Evolutionary conservation across 768 basidiomycete species (phyloP).

Genomic region (Pholiota microspora): DNA sequence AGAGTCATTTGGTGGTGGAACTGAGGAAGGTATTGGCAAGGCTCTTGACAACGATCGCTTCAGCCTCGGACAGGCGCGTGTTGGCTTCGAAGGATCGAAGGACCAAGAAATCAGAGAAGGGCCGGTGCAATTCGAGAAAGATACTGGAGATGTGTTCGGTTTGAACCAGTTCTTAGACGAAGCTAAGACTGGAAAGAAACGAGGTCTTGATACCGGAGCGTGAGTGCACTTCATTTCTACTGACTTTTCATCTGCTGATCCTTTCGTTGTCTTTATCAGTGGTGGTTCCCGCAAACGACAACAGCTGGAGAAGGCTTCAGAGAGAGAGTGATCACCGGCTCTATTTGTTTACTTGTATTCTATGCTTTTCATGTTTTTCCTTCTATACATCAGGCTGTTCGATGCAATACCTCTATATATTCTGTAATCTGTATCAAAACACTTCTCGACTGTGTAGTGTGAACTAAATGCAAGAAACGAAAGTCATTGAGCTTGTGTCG

Average conservation of each 20-base stretch:
- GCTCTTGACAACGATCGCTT: conserved; percentile 95
- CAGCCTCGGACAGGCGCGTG: conserved; percentile 75
- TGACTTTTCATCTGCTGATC: background rate
- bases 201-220: conserved; percentile 77
- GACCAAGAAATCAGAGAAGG: conserved; percentile 87
- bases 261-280: conserved; percentile 34
- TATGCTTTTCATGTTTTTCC: conserved; percentile 7
- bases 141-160: conserved; percentile 95
- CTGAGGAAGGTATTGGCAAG: conserved; percentile 90
- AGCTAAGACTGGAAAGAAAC: conserved; percentile 92
- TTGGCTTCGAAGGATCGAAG: conserved; percentile 90
- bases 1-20: conserved; percentile 91
- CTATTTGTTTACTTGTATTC: conserved; percentile 8
- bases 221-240: conserved; percentile 33
- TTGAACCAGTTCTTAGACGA: conserved; percentile 96
- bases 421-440: conserved; percentile 8
- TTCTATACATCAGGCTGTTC: background rate
- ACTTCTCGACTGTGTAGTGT: no score
- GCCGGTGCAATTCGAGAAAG: conserved; percentile 99
- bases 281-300: conserved; percentile 65
- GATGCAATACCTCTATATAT: conserved; percentile 4
- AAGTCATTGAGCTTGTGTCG: no score
- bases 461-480: no score
- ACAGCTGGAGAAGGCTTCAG: conserved; percentile 61
- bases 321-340: conserved; percentile 29